phyloP scores from a whole-genome alignment of 2,329 filamentous ascomycete genomes.

The Coniochaeta prunicola region DNA sequence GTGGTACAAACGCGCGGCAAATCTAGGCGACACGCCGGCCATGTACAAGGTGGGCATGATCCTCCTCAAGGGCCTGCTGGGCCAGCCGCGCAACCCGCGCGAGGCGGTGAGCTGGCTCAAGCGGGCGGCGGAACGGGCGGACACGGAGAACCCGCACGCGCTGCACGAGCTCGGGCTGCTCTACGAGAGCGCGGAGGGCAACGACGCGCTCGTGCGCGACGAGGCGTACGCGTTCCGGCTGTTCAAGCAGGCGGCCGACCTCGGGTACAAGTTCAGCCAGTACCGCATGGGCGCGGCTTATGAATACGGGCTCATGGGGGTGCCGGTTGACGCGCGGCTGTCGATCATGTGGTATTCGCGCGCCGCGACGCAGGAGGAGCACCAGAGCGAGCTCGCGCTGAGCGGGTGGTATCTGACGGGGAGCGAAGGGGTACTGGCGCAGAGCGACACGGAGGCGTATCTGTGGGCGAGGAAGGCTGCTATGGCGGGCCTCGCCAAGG shows the following conservation, averaged over 20 bases:
- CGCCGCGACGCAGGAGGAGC: conserved; percentile 87
- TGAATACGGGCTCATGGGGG: conserved; percentile 82
- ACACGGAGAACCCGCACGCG: conserved; percentile 87
- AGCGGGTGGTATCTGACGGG: conserved; percentile 96
- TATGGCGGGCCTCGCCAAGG: conserved; percentile 79
- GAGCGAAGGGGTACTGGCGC: conserved; percentile 75
- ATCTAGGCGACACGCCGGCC: conserved; percentile 81
- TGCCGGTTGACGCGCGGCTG: conserved; percentile 71
- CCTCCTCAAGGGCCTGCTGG: conserved; percentile 84
- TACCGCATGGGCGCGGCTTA: conserved; percentile 82
- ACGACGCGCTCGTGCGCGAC: conserved; percentile 72
- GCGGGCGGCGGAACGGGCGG: conserved; percentile 80
- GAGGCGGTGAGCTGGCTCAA: conserved; percentile 92
- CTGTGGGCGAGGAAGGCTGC: conserved; percentile 95
- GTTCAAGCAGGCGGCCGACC: conserved; percentile 75
- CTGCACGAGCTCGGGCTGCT: conserved; percentile 76
- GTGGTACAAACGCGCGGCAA: conserved; percentile 93
- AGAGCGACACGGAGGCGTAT: conserved; percentile 94
- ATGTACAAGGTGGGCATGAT: conserved; percentile 99
- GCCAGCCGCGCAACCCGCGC: conserved; percentile 71
- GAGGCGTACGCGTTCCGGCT: conserved; percentile 74
- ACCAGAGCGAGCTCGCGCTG: conserved; percentile 79
- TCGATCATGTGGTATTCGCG: conserved; percentile 93
- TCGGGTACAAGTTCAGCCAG: conserved; percentile 94
- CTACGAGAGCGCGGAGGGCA: conserved; percentile 56